Evolutionary conservation across 1,139 yeast species (phyloP), one percentile per base, ranked within the genome.

Genomic region (Candida sp.): DNA sequence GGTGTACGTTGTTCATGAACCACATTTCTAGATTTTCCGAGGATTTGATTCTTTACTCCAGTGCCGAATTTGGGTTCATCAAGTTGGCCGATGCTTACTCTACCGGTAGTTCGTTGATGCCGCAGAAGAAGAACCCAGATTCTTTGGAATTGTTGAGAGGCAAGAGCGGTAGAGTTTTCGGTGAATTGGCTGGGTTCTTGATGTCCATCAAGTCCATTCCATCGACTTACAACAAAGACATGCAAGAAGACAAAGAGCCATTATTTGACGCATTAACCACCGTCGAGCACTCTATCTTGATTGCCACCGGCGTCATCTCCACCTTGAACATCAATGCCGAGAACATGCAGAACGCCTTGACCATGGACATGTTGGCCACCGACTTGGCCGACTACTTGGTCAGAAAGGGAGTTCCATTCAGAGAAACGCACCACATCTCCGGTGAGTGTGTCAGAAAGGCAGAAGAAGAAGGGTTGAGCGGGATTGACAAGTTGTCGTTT

Each of bases 221-320:
- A 44, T 93, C 98, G 6, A 91, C 98, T 17, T 94, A 94, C 75
- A 93, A 94, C 77, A 94, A 94, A 76, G 99, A 94, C 70, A 86
- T 96, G 87, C 99, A 94, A 77, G 99, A 94, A 72, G 99, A 94
- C 71, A 94, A 94, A 70, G 99, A 94, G 72, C 98, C 99, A 25
- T 78, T 94, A 58, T 94, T 94, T 66, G 99, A 94, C 72, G 86
- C 92, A 57, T 73, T 96, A 67, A 80, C 85, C 46, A 93, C 99
- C 1, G 96, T 93, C 35, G 96, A 91, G 63, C 98, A 94, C 72
- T 93, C 98, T 1, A 81, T 93, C 46, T 80, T 90, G 59, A 94
- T 94, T 64, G 96, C 98, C 37, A 93, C 98, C 3, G 99, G 99
- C 54, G 98, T 94, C 12, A 78, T 94, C 47, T 90, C 98, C 3